These are phyloP conservation scores for Mycena sp. DNA, from an alignment of 1,284 basidiomycete species.

Conservation along the genomic window DNA sequence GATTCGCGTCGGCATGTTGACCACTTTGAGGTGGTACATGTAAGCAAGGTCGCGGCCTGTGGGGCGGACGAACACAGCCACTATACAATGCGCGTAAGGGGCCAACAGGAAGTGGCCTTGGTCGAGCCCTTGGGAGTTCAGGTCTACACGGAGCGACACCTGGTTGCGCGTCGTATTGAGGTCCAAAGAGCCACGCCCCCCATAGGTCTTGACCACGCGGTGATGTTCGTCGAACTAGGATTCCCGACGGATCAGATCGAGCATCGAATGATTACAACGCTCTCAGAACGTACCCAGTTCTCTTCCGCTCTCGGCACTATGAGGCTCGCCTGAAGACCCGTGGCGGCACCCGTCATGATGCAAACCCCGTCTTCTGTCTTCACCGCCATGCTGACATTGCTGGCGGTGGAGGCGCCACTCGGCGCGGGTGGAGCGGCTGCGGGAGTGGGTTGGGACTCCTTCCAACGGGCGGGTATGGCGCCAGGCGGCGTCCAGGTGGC, in stretches of 20 bases:
- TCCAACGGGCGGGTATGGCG: neutral
- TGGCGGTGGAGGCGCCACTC: no score
- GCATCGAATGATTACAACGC: neutral
- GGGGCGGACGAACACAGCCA: neutral
- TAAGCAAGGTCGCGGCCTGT: neutral
- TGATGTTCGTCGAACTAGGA: neutral
- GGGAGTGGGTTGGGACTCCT: neutral
- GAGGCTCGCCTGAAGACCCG: no score
- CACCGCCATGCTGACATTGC: no score
- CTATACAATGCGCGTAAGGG: neutral
- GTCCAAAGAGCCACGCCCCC: neutral
- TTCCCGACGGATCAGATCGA: neutral
- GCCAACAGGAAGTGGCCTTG: neutral
- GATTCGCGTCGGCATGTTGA: neutral
- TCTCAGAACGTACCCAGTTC: no score
- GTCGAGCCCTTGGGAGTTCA: neutral
- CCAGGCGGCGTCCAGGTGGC: neutral
- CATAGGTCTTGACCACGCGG: neutral
- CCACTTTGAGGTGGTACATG: neutral
- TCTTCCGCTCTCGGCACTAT: no score
- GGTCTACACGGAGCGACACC: slow-evolving; percentile 3
- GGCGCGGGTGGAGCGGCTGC: neutral
- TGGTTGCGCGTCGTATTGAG: neutral
- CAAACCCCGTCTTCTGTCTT: no score
- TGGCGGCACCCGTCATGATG: no score